Conservation (phyloP, 345 rosid genomes). For the Citrus medica region DNA sequence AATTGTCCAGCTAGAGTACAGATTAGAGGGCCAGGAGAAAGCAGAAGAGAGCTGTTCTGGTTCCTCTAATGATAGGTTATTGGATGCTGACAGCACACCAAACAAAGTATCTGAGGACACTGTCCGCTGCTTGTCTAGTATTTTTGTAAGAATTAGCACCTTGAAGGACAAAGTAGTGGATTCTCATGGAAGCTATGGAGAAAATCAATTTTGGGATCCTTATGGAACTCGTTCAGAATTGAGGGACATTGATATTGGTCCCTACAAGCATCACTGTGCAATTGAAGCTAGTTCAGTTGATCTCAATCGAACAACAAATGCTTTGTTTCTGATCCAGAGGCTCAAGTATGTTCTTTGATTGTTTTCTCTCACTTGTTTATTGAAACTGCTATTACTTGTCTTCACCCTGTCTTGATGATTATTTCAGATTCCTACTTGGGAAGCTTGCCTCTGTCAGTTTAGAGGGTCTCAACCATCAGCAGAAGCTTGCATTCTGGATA, state of each 20-base stretch:
- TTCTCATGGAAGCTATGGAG: conserved; percentile 19
- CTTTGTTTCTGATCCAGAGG: conserved; percentile 62
- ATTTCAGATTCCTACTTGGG: conserved; percentile 57
- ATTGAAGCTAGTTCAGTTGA: conserved; percentile 59
- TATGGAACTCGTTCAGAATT: conserved; percentile 43
- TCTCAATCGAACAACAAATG: conserved; percentile 49
- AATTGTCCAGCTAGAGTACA: conserved; percentile 58
- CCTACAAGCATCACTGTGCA: conserved; percentile 51
- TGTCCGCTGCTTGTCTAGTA: conserved; percentile 54
- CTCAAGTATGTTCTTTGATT: conserved; percentile 55
- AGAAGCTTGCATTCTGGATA: conserved; percentile 97
- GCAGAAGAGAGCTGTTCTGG: conserved; percentile 50
- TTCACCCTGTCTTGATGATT: conserved; percentile 15
- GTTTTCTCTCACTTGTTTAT: background rate
- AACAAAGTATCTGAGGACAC: conserved; percentile 79
- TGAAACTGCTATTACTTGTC: background rate
- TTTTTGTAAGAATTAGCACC: conserved; percentile 64
- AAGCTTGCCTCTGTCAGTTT: conserved; percentile 70
- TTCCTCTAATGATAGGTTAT: conserved; percentile 35
- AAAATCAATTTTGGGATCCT: conserved; percentile 45
- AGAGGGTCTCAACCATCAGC: conserved; percentile 77
- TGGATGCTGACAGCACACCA: conserved; percentile 42
- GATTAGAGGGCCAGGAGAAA: conserved; percentile 56
- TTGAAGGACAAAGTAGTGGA: conserved; percentile 43
- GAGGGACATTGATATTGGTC: conserved; percentile 52